Evolutionary conservation across 148 eudicot genomes (phyloP), one percentile per base, ranked within the genome.

Genomic region (Vaccinium darrowii): DNA sequence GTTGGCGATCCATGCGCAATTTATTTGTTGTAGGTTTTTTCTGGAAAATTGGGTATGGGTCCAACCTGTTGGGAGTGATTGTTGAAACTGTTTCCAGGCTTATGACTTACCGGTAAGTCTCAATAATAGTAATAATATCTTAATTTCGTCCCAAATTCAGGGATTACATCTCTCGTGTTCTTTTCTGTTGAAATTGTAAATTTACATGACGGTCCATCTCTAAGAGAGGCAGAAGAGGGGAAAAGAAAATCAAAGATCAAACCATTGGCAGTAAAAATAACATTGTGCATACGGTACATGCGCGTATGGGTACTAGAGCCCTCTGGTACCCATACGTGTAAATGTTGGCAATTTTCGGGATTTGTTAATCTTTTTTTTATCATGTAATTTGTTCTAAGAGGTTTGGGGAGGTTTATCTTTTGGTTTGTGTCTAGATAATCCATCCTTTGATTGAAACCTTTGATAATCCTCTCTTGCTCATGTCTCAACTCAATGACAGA

Each of bases 1-100:
- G 50, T 76, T 76, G 52, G 53, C 21, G 27, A 76, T 21, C 52
- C 52, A 0, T 76, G 2, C 49, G 10, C 21, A 47, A 76, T 76
- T 78, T 52, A 78, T 78, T 69, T 69, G 74, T 78, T 50, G 33
- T 76, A 43, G 79, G 54, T 52, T 21, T 78, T 15, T 23, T 53
- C 11, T 25, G 62, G 11, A 54, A 79, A 54, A 25, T 79, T 79
- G 30, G n/a, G 12, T 1, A 18, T 53, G n/a, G 63, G 49, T 25
- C n/a, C 43, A 79, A n/a, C 33, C 58, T 23, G 39, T 50, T 49
- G 57, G 33, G 52, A 77, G 57, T 4, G 58, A 51, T 51, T 50
- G 80, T n/a, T n/a, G 54, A 76, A 47, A 78, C 36, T 4, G 80
- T 25, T 78, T 78, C 39, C 60, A 52, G 19, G 80, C 39, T 16